phyloP scores from a whole-genome alignment of 257 asterid species.

The Haberlea rhodopensis region DNA sequence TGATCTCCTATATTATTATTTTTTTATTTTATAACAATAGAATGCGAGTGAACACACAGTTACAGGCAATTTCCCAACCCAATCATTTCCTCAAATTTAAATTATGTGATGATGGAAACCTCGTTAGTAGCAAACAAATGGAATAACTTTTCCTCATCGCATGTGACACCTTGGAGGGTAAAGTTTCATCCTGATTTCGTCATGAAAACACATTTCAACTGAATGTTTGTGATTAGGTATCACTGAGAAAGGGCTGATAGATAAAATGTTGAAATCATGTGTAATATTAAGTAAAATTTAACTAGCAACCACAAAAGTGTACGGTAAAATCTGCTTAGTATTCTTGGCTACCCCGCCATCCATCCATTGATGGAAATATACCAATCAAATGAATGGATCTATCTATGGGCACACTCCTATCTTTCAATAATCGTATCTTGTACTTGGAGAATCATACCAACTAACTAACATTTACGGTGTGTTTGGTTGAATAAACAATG shows the following conservation, averaged over 20 bases:
- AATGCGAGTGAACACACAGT: constrained; percentile 4
- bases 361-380: too few relatives aligned
- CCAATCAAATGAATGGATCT: too few relatives aligned
- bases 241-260: constrained; percentile 34
- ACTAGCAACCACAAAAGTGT: constrained; percentile 14
- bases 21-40: too few relatives aligned
- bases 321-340: background rate
- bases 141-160: constrained; percentile 31
- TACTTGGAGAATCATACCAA: too few relatives aligned
- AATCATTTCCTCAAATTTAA: constrained; percentile 15
- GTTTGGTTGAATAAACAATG: too few relatives aligned
- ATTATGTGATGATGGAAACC: constrained; percentile 3
- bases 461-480: too few relatives aligned
- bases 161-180: constrained; percentile 36
- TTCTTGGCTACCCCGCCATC: too few relatives aligned
- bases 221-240: constrained; percentile 22
- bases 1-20: too few relatives aligned
- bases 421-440: too few relatives aligned
- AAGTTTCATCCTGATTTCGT: constrained; percentile 35
- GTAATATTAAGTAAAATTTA: constrained; percentile 3
- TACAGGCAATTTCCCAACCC: constrained; percentile 8
- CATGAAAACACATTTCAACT: constrained; percentile 34
- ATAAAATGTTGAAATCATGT: constrained; percentile 23
- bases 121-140: constrained; percentile 28
- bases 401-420: too few relatives aligned